Evolutionary conservation across 1,284 basidiomycete genomes (phyloP).

Genomic region (Pascua sp.): DNA sequence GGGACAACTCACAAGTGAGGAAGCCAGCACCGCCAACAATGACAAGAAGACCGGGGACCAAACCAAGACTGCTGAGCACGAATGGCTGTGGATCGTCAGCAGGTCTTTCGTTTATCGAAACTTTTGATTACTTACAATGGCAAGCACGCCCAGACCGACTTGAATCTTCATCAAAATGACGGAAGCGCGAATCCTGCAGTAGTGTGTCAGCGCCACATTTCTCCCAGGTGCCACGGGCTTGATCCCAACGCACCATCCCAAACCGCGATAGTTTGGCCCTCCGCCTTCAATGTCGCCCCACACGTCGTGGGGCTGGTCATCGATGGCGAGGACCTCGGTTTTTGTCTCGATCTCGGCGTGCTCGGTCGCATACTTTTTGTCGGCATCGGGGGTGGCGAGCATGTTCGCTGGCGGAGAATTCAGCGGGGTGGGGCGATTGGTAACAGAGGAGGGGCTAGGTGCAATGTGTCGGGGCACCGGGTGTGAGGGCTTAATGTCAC

Average conservation of each 20-base stretch:
- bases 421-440: too few relatives aligned
- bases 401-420: too few relatives aligned
- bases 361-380: too few relatives aligned
- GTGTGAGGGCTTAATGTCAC: too few relatives aligned
- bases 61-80: slow-evolving; percentile 23
- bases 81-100: slow-evolving; percentile 23
- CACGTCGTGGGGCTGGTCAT: slow-evolving; percentile 18
- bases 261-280: slow-evolving; percentile 27
- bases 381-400: too few relatives aligned
- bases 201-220: background rate
- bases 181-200: slow-evolving; percentile 8
- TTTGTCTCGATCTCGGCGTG: too few relatives aligned
- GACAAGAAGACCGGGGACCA: slow-evolving; percentile 56
- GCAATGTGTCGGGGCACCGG: too few relatives aligned
- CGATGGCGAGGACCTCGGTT: too few relatives aligned
- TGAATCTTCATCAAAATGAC: slow-evolving; percentile 37
- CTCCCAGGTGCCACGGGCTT: background rate
- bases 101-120: background rate
- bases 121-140: slow-evolving; percentile 20
- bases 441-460: too few relatives aligned
- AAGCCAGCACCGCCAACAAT: slow-evolving; percentile 46
- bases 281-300: slow-evolving; percentile 24
- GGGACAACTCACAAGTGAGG: slow-evolving; percentile 25
- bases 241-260: slow-evolving; percentile 6
- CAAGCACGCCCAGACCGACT: slow-evolving; percentile 40